Evolutionary conservation across 1,284 basidiomycete genomes (phyloP), one percentile per base, ranked within the genome.

Genomic region (Anthracocystis panici-leucophaei): DNA sequence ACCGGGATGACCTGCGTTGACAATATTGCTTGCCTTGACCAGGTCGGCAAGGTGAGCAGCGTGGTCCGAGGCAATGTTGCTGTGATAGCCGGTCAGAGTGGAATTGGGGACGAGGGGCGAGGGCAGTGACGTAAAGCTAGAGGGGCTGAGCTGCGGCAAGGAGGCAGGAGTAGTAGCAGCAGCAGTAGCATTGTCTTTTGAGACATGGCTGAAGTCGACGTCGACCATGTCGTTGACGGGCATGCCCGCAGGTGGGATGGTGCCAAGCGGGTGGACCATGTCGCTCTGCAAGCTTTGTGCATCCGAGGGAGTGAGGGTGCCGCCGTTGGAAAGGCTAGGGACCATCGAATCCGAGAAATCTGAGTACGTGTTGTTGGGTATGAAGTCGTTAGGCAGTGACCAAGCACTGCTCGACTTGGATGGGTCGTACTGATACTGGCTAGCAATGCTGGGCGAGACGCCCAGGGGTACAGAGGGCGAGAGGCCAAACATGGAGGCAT

Each of bases 1-100:
- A n/a, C 62, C 68, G 0, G 65, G 61, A 27, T 72, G 74, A 23
- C 74, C 74, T 9, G 65, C 54, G 10, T 53, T 63, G 31, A 67
- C 31, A 12, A 76, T 57, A 56, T 53, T 68, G 56, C 61, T 65
- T 12, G 60, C 53, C 42, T 68, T 71, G 57, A 76, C 68, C 11
- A 76, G 61, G 16, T 72, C 58, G 29, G 68, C 50, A 2, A 76
- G 62, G 50, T 76, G 68, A 1, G 55, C 55, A 20, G 74, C 74
- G 31, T 72, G 73, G 25, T 67, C 61, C 18, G 64, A 49, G 23
- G 73, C 73, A 31, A 75, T 62, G 51, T 58, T 75, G 50, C 41
- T 58, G 52, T 75, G 73, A 42, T 75, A 75, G 33, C 68, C 67
- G 10, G 59, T 49, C n/a, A 75, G 27, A 23, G 63, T 59, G n/a